Evolutionary conservation across 2,329 filamentous ascomycete species (phyloP).

Genomic region (Penicillium fuscoglaucum): DNA sequence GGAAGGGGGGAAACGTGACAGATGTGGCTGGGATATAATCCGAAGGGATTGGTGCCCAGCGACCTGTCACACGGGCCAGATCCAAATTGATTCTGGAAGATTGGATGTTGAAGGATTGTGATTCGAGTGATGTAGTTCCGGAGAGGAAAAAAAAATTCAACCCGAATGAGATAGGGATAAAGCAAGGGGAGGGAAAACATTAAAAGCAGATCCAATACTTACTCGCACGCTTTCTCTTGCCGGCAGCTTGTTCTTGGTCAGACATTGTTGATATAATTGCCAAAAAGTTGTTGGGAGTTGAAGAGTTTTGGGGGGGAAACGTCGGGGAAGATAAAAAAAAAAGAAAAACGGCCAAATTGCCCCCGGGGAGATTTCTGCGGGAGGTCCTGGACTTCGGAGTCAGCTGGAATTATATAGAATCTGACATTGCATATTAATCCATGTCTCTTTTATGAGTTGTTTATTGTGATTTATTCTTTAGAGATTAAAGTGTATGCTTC

Average conservation of each 20-base stretch:
- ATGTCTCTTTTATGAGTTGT: no score
- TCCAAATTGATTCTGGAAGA: background rate
- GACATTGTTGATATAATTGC: slow-evolving; percentile 30
- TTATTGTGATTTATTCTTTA: background rate
- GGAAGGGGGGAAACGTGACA: background rate
- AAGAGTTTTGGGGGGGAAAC: slow-evolving; percentile 25
- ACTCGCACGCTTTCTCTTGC: slow-evolving; percentile 44
- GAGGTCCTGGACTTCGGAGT: background rate
- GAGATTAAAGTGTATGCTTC: background rate
- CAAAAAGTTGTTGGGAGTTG: slow-evolving; percentile 7
- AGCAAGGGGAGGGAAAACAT: background rate
- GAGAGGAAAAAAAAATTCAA: background rate
- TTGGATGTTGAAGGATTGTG: background rate
- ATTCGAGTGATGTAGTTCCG: background rate
- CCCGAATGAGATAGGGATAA: background rate
- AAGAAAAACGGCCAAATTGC: background rate
- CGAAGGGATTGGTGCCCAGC: background rate
- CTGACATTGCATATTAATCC: background rate
- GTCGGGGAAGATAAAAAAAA: background rate
- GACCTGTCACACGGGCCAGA: slow-evolving; percentile 1
- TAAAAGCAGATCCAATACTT: slow-evolving; percentile 24
- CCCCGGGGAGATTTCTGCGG: no score
- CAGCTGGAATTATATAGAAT: background rate
- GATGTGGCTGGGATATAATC: background rate
- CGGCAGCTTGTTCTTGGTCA: slow-evolving; percentile 32